These are phyloP conservation scores for Lasiodiplodia theobromae DNA, from an alignment of 2,329 filamentous ascomycete species.

Conservation along the genomic window DNA sequence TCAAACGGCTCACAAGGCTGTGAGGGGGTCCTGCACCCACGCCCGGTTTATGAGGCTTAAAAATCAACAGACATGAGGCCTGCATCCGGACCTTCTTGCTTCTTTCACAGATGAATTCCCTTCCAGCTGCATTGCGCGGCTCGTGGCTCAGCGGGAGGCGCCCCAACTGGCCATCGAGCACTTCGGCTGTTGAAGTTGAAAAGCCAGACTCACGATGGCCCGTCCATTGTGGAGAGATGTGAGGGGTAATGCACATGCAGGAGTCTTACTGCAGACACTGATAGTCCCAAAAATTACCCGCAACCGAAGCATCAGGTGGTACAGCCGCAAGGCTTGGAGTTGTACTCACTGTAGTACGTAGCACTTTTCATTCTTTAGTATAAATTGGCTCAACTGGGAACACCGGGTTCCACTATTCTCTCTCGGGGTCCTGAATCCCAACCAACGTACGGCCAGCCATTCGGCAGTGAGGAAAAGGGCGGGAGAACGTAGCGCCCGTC, in stretches of 20 bases:
- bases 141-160: background rate
- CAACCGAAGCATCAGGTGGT: background rate
- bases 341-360: background rate
- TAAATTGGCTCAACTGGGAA: conserved; percentile 6
- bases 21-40: conserved; percentile 7
- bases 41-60: conserved; percentile 1
- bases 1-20: background rate
- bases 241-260: background rate
- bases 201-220: background rate
- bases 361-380: background rate
- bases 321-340: background rate
- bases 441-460: conserved; percentile 67
- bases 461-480: conserved; percentile 62
- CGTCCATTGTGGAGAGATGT: background rate
- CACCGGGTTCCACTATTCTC: conserved; percentile 32
- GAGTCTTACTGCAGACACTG: background rate
- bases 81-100: background rate
- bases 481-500: conserved; percentile 66
- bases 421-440: conserved; percentile 54
- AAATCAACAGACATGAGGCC: background rate
- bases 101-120: background rate
- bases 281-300: background rate
- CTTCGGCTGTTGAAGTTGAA: background rate
- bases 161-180: background rate
- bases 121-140: background rate